Conservation (phyloP, 306 rosid species). For the Astragalus membranaceus region DNA sequence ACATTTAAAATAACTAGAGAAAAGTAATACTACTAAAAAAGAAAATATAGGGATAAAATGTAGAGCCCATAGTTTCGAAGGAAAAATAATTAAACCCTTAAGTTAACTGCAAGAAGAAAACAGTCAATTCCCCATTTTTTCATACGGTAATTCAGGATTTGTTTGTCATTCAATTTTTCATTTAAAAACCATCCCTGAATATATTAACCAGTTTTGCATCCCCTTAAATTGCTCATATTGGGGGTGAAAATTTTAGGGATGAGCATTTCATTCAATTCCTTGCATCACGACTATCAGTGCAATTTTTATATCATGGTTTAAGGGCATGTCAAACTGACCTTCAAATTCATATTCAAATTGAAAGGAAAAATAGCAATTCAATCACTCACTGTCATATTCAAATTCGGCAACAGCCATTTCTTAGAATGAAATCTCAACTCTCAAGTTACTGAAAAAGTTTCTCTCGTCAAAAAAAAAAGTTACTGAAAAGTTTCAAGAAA, state of each 20-base stretch:
- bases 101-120: too few species aligned
- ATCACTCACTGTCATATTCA: neutral
- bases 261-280: neutral
- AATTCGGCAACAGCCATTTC: slow-evolving; percentile 1
- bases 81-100: too few species aligned
- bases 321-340: neutral
- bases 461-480: neutral
- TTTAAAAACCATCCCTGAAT: neutral
- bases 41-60: too few species aligned
- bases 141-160: too few species aligned
- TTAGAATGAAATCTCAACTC: neutral
- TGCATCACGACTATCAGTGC: neutral
- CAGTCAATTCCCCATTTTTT: too few species aligned
- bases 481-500: neutral
- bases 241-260: neutral
- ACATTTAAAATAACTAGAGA: too few species aligned
- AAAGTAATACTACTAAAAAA: too few species aligned
- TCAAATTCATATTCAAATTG: neutral
- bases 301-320: neutral
- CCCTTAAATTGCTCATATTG: neutral
- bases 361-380: neutral
- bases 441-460: neutral
- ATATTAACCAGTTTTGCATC: neutral
- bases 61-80: too few species aligned
- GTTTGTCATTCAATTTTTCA: neutral